Evolutionary conservation across 257 asterid genomes (phyloP).

Genomic region (Forsythia viridissima): DNA sequence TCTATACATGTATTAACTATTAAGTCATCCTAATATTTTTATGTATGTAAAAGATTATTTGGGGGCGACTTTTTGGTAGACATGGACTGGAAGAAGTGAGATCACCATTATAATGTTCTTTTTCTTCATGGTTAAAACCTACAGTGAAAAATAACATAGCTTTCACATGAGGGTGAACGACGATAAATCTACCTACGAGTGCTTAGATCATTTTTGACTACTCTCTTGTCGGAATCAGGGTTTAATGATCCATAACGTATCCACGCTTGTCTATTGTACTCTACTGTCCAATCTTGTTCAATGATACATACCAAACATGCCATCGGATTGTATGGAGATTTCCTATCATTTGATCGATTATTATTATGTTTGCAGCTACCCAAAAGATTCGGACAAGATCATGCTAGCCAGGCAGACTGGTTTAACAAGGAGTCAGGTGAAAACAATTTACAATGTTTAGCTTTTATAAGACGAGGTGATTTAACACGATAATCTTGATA

Average conservation of each 20-base stretch:
- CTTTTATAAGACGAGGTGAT: neutral
- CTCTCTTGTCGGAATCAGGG: neutral
- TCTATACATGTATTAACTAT: neutral
- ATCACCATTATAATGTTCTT: neutral
- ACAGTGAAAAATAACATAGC: neutral
- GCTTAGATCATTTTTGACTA: too few species aligned
- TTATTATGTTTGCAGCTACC: constrained; percentile 52
- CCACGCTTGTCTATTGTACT: neutral
- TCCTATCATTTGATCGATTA: neutral
- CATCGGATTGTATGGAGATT: neutral
- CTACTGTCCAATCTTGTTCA: neutral
- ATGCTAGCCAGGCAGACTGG: constrained; percentile 95
- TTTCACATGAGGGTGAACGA: too few species aligned
- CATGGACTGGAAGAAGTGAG: neutral
- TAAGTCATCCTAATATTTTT: neutral
- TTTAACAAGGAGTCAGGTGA: constrained; percentile 88
- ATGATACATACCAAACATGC: neutral
- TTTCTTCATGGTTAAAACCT: neutral
- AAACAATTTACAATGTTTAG: neutral
- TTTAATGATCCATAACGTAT: too few species aligned
- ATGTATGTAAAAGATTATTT: neutral
- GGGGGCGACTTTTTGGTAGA: neutral
- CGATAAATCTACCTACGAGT: too few species aligned
- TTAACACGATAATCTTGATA: neutral
- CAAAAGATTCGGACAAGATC: constrained; percentile 88